These are phyloP conservation scores for Trichosporon coremiiforme DNA, from an alignment of 1,284 basidiomycete species.

Conservation along the genomic window DNA sequence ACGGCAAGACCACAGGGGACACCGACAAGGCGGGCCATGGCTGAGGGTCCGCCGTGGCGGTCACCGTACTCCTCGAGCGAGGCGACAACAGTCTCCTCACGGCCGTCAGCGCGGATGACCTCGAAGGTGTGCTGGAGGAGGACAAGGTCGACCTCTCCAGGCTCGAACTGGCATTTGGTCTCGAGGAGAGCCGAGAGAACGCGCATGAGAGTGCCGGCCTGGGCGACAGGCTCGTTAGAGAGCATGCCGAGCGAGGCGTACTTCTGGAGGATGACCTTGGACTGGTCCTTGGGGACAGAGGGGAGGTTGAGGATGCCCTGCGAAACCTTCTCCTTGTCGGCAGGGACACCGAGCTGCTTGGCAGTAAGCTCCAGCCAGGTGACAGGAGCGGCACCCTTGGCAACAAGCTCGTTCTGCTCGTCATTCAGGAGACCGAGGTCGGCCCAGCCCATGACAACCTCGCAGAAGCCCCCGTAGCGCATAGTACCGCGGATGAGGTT, in stretches of 20 bases:
- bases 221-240: slow-evolving; percentile 67
- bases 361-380: slow-evolving; percentile 83
- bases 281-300: slow-evolving; percentile 70
- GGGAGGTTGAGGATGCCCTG: slow-evolving; percentile 70
- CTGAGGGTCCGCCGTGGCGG: slow-evolving; percentile 74
- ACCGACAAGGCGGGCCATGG: slow-evolving; percentile 93
- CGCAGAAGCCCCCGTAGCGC: slow-evolving; percentile 97
- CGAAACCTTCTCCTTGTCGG: slow-evolving; percentile 73
- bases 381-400: slow-evolving; percentile 62
- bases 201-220: slow-evolving; percentile 83
- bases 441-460: slow-evolving; percentile 87
- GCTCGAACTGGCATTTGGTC: slow-evolving; percentile 85
- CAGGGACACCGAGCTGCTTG: slow-evolving; percentile 72
- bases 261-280: slow-evolving; percentile 81
- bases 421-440: slow-evolving; percentile 85
- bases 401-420: slow-evolving; percentile 73
- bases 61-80: slow-evolving; percentile 91
- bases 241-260: slow-evolving; percentile 93
- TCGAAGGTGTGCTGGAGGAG: slow-evolving; percentile 98
- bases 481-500: slow-evolving; percentile 91
- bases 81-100: slow-evolving; percentile 82
- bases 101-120: slow-evolving; percentile 81
- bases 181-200: slow-evolving; percentile 91
- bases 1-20: slow-evolving; percentile 92
- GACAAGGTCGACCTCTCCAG: slow-evolving; percentile 91